Evolutionary conservation across 257 asterid genomes (phyloP), one percentile per base, ranked within the genome.

Genomic region (Solanum arcanum): DNA sequence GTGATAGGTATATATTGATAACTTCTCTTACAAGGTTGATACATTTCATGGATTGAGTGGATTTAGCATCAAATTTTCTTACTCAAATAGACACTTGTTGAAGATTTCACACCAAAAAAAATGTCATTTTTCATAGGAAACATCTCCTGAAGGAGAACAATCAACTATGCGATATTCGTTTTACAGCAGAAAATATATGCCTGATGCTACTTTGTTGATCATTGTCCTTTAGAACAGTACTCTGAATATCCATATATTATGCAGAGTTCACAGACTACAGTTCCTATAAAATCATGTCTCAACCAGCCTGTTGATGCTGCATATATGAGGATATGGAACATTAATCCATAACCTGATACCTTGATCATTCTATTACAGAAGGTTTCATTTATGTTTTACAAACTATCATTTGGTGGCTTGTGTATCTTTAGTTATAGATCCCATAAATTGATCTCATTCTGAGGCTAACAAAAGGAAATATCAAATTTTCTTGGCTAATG

Each of bases 1-100:
- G 92, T 59, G 94, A 90, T 86, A 88, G 89, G 91, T 88, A 89
- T 73, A 72, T 41, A 60, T n/a, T 69, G 46, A 23, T 35, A 42
- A 37, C 31, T 68, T 37, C 47, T 37, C 23, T 18, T 41, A 23
- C 44, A 27, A 7, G n/a, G 66, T 68, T 76, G 44, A 56, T 27
- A 56, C 2, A 18, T 86, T 49, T 59, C 84, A 47, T 59, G 62
- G 85, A 5, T 80, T 80, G 85, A 29, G 27, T 47, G 68, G 68
- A 80, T 47, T 80, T 80, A 46, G 69, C 29, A 29, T 27, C 68
- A 27, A 29, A 80, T 16, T 49, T 80, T 87, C 80, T 80, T 80
- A 39, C 85, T 47, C 68, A 80, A 80, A 49, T 15, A 49, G 69
- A 27, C 18, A 16, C 15, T 29, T 49, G 10, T 49, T 80, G 69